A percentile compares a stretch with the other conserved stretches of the same genome.
phyloP scores from a whole-genome alignment of 176 grass and related monocot genomes.

The Hordeum marinum region DNA sequence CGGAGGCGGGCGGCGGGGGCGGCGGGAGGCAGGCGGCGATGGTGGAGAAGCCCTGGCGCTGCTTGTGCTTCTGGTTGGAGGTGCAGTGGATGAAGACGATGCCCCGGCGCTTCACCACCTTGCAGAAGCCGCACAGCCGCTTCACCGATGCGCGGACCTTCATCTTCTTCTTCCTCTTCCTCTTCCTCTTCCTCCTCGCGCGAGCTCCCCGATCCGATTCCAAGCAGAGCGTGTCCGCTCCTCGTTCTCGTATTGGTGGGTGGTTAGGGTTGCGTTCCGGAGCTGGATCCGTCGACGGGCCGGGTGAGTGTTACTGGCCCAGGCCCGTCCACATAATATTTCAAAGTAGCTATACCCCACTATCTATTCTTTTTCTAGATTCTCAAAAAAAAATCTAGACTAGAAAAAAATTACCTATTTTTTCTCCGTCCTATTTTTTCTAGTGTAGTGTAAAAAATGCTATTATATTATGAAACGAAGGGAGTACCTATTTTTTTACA shows the following conservation, averaged over 20 bases:
- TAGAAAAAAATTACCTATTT: too few species aligned
- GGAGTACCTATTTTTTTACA: too few species aligned
- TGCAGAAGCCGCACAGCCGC: conserved; percentile 84
- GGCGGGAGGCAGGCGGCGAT: conserved; percentile 45
- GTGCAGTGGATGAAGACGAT: conserved; percentile 82
- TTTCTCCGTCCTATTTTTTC: too few species aligned
- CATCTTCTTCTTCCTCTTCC: conserved; percentile 33
- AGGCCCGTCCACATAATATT: not conserved
- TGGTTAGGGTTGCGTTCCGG: conserved; percentile 1
- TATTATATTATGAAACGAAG: too few species aligned
- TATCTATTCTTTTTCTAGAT: too few species aligned
- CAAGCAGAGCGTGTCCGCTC: not conserved
- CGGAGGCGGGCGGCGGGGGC: conserved; percentile 1
- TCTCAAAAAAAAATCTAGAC: too few species aligned
- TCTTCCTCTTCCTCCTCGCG: not conserved
- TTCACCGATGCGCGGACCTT: conserved; percentile 97
- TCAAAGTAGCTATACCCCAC: too few species aligned
- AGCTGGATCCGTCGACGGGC: not conserved
- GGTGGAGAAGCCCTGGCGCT: conserved; percentile 87
- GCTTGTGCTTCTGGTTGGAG: conserved; percentile 93
- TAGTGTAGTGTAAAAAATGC: too few species aligned
- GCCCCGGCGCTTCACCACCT: conserved; percentile 84
- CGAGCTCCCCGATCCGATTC: not conserved
- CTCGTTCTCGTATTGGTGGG: not conserved
- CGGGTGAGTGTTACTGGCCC: not conserved